These are phyloP conservation scores for Holtermanniella nyarrowii DNA, from an alignment of 768 basidiomycete genomes.

Conservation along the genomic window DNA sequence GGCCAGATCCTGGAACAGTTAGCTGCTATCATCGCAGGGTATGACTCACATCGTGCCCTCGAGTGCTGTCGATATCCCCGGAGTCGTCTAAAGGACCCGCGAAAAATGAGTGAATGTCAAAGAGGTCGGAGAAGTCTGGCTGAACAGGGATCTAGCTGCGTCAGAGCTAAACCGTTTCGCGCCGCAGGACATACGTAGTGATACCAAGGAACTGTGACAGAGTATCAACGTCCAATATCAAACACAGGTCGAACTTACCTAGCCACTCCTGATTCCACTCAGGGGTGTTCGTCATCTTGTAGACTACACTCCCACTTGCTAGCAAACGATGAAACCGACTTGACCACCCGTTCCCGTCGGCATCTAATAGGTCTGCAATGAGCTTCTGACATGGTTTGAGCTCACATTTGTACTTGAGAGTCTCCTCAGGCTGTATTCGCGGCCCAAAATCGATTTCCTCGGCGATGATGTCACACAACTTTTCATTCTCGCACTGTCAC, in stretches of 20 bases:
- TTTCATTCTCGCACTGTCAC: constrained; percentile 42
- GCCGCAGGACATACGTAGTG: neutral
- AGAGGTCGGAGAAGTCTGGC: constrained; percentile 56
- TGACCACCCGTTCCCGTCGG: constrained; percentile 51
- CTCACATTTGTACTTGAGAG: constrained; percentile 53
- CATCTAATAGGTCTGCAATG: constrained; percentile 20
- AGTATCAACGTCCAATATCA: neutral
- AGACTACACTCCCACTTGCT: constrained; percentile 53
- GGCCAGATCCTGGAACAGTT: constrained; percentile 5
- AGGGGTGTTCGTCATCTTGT: constrained; percentile 63
- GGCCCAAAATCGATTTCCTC: constrained; percentile 49
- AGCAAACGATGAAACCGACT: constrained; percentile 58
- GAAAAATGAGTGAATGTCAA: constrained; percentile 65
- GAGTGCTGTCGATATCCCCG: constrained; percentile 46
- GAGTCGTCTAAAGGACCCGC: constrained; percentile 47
- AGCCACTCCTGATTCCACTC: constrained; percentile 51
- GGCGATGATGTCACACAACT: constrained; percentile 46
- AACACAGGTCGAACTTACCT: constrained; percentile 14
- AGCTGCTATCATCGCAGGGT: neutral
- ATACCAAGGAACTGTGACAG: neutral
- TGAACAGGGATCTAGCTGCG: constrained; percentile 62
- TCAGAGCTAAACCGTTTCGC: neutral
- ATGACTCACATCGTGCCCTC: constrained; percentile 49
- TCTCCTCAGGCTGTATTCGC: constrained; percentile 45
- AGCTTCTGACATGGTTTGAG: neutral